Percentiles rank a stretch among this genome's conserved stretches.
phyloP scores from a whole-genome alignment of 2,329 filamentous ascomycete species.

The Colletotrichum scovillei region DNA sequence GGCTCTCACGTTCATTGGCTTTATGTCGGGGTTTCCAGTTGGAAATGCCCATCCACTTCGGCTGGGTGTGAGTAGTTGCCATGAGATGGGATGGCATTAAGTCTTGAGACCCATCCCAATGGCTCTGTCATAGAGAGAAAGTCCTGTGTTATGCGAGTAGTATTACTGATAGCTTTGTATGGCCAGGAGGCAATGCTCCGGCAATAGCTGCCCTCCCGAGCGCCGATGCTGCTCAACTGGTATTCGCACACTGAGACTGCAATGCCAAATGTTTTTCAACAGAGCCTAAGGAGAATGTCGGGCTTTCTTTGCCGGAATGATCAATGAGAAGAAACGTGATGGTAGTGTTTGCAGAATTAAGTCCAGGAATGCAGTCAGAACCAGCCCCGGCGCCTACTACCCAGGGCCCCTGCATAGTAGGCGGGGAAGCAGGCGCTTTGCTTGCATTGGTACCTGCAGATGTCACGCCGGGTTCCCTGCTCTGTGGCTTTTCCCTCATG shows the following conservation, averaged over 20 bases:
- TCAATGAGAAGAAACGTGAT: not conserved
- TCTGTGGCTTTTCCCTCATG: not conserved
- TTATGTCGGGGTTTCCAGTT: not conserved
- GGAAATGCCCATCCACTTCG: not conserved
- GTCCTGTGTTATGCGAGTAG: not conserved
- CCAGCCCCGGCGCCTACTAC: not conserved
- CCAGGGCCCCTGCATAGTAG: conserved; percentile 16
- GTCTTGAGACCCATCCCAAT: no score
- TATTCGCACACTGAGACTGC: not conserved
- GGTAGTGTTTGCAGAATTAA: not conserved
- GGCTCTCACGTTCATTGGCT: not conserved
- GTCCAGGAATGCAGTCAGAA: not conserved
- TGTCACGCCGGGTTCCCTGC: not conserved
- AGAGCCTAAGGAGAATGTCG: not conserved
- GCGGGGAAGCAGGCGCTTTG: conserved; percentile 18
- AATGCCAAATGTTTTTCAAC: not conserved
- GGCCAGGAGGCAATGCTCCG: not conserved
- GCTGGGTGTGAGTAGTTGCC: not conserved
- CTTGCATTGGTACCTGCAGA: conserved; percentile 27
- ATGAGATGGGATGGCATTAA: not conserved
- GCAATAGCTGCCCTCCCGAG: no score
- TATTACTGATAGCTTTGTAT: not conserved
- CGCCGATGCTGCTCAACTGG: not conserved
- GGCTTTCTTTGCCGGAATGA: not conserved
- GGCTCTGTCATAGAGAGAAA: no score